A percentile compares a stretch with the other conserved stretches of the same genome.
Evolutionary conservation across 306 rosid genomes (phyloP).

Genomic region (Pueraria montana): DNA sequence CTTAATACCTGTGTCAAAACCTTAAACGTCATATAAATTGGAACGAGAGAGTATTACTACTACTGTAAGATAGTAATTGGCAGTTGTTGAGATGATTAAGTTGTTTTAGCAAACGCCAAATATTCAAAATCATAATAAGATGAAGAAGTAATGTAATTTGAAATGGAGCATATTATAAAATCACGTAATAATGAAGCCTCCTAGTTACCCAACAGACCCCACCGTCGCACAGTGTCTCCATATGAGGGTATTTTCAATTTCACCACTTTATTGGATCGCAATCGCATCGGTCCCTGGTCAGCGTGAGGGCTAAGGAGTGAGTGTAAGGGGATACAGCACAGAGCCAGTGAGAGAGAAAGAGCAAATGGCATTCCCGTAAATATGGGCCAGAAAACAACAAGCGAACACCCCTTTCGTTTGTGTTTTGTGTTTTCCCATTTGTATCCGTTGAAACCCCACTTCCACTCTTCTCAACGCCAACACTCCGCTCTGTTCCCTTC

Average conservation of each 20-base stretch:
- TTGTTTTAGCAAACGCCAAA: neutral
- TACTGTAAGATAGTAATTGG: too few species aligned
- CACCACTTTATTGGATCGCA: neutral
- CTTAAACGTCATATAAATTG: too few species aligned
- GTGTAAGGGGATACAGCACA: neutral
- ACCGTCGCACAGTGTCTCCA: neutral
- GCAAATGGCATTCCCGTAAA: slow-evolving; percentile 18
- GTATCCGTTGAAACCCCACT: slow-evolving; percentile 73
- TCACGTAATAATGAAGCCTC: slow-evolving; percentile 34
- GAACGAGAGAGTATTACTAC: too few species aligned
- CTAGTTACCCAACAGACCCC: slow-evolving; percentile 35
- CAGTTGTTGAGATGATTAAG: neutral
- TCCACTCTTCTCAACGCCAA: slow-evolving; percentile 33
- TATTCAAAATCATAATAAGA: neutral
- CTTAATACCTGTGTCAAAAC: too few species aligned
- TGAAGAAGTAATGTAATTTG: neutral
- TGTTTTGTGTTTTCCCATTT: slow-evolving; percentile 30
- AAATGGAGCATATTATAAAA: neutral
- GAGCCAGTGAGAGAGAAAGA: neutral
- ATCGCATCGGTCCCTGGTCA: neutral
- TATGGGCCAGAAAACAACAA: slow-evolving; percentile 40
- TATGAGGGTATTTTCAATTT: neutral
- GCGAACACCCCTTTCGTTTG: slow-evolving; percentile 21
- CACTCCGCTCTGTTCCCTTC: neutral
- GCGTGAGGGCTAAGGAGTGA: neutral